These are phyloP conservation scores for Closterium sp. DNA, from an alignment of 139 green algal species.

Conservation along the genomic window DNA sequence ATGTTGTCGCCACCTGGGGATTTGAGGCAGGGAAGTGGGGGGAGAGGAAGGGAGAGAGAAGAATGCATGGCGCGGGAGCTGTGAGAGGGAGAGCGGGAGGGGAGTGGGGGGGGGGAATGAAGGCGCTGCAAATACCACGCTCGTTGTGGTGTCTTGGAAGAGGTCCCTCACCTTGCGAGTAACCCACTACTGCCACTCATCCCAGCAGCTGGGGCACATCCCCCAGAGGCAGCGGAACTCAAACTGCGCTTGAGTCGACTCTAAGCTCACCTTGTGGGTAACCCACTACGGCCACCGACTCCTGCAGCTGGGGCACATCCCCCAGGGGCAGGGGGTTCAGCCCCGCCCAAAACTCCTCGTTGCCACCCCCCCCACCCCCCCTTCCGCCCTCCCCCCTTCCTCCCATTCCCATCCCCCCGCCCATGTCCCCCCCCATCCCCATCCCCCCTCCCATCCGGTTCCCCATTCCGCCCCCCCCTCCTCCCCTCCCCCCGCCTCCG, in stretches of 20 bases:
- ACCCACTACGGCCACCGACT: constrained; percentile 82
- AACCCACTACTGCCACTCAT: constrained; percentile 81
- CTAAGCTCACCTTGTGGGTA: constrained; percentile 61
- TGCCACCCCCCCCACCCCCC: background rate
- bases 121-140: too few relatives aligned
- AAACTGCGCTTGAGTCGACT: constrained; percentile 55
- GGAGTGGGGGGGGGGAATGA: too few relatives aligned
- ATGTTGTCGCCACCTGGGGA: constrained; percentile 82
- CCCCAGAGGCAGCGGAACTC: constrained; percentile 72
- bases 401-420: background rate
- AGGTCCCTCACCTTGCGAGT: constrained; percentile 53
- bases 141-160: too few relatives aligned
- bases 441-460: background rate
- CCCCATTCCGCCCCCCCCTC: background rate
- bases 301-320: constrained; percentile 52
- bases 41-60: too few relatives aligned
- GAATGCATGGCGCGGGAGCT: too few relatives aligned
- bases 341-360: constrained; percentile 58
- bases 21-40: too few relatives aligned
- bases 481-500: background rate
- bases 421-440: background rate
- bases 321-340: constrained; percentile 73
- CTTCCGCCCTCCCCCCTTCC: background rate
- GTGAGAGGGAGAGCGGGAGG: too few relatives aligned
- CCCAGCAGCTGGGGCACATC: constrained; percentile 59